These are phyloP conservation scores for Adenanthera pavonina DNA, from an alignment of 306 rosid species.

Conservation along the genomic window DNA sequence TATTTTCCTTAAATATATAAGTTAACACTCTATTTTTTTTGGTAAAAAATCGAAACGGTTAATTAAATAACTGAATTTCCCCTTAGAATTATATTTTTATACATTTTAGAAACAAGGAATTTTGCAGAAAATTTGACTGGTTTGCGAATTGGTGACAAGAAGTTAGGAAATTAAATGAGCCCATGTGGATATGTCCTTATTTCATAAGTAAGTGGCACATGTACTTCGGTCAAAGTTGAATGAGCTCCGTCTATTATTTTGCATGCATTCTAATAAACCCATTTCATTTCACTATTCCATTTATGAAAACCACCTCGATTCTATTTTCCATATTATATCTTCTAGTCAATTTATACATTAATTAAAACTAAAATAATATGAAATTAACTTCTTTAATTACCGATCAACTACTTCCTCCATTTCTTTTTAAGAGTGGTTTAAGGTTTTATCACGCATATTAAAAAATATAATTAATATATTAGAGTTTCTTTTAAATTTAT, in stretches of 20 bases:
- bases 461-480: too few species aligned
- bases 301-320: not conserved
- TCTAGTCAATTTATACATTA: not conserved
- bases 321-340: not conserved
- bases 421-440: too few species aligned
- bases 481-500: too few species aligned
- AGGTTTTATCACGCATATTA: too few species aligned
- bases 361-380: not conserved
- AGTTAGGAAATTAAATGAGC: not conserved
- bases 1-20: too few species aligned
- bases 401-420: not conserved
- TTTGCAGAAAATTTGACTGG: too few species aligned
- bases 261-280: not conserved
- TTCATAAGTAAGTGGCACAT: not conserved
- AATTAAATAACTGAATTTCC: not conserved
- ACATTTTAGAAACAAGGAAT: too few species aligned
- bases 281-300: not conserved
- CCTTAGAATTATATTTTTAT: too few species aligned
- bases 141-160: not conserved
- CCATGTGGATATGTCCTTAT: not conserved
- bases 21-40: too few species aligned
- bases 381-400: not conserved
- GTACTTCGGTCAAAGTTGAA: not conserved
- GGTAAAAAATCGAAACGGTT: not conserved
- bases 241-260: not conserved